Evolutionary conservation across 2,329 filamentous ascomycete species (phyloP).

Genomic region (Rugonectria rugulosa): DNA sequence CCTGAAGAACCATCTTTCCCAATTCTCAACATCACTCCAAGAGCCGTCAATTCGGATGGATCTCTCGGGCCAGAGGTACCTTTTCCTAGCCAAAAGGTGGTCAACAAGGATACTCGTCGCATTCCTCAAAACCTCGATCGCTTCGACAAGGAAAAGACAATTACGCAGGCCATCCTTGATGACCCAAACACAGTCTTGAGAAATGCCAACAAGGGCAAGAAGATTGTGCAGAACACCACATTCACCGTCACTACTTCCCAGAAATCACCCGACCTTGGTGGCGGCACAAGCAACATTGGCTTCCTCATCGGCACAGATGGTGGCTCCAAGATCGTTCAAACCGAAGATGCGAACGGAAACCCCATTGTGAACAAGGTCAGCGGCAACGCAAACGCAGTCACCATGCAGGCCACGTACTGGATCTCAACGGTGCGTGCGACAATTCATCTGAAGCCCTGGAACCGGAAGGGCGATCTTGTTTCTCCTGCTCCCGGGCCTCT

Average conservation of each 20-base stretch:
- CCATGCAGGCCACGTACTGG: slow-evolving; percentile 29
- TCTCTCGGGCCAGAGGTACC: too few species aligned
- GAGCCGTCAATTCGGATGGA: slow-evolving; percentile 17
- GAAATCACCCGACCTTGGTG: slow-evolving; percentile 32
- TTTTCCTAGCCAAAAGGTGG: slow-evolving; percentile 21
- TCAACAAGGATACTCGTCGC: slow-evolving; percentile 26
- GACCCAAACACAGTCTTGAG: slow-evolving; percentile 41
- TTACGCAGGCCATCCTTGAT: slow-evolving; percentile 42
- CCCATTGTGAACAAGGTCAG: too few species aligned
- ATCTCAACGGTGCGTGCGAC: slow-evolving; percentile 26
- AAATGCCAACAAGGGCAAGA: slow-evolving; percentile 41
- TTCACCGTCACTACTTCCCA: slow-evolving; percentile 35
- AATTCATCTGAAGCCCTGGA: slow-evolving; percentile 24
- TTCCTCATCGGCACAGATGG: slow-evolving; percentile 17
- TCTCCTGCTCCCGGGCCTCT: neutral
- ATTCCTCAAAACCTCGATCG: slow-evolving; percentile 41
- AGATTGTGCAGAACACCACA: slow-evolving; percentile 39
- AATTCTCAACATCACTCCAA: slow-evolving; percentile 39
- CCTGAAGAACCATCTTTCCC: slow-evolving; percentile 27
- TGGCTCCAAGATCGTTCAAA: slow-evolving; percentile 13
- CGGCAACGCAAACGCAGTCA: slow-evolving; percentile 25
- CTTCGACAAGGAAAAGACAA: slow-evolving; percentile 41
- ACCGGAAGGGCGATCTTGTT: slow-evolving; percentile 3
- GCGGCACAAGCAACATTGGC: slow-evolving; percentile 38
- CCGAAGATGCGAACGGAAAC: slow-evolving; percentile 26